Evolutionary conservation across 176 grass and related monocot species (phyloP).

Genomic region (Eleusine coracana): DNA sequence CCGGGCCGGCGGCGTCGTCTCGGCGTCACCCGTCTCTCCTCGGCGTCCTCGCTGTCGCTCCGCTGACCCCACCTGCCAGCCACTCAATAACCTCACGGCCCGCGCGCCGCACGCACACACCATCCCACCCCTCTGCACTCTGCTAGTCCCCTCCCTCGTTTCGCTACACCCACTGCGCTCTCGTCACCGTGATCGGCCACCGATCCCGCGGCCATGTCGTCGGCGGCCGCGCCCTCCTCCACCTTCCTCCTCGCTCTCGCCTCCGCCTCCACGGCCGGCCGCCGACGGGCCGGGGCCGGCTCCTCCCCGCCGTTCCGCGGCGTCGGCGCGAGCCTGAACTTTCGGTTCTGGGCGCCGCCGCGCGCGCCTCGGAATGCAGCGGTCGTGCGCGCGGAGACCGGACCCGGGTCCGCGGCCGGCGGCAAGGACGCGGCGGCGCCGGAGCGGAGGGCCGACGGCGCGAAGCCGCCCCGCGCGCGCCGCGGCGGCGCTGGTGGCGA

Average conservation of each 20-base stretch:
- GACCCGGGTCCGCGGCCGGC: neutral
- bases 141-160: neutral
- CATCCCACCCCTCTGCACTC: neutral
- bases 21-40: neutral
- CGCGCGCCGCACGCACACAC: neutral
- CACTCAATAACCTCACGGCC: neutral
- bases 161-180: neutral
- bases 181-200: constrained; percentile 1
- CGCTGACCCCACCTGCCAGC: neutral
- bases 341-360: constrained; percentile 8
- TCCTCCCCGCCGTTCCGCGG: neutral
- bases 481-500: constrained; percentile 6
- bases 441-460: constrained; percentile 11
- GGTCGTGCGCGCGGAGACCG: constrained; percentile 18
- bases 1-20: neutral
- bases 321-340: neutral
- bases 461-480: constrained; percentile 5
- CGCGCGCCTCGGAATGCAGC: neutral
- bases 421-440: neutral
- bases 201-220: constrained; percentile 35
- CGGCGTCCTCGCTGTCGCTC: constrained; percentile 1
- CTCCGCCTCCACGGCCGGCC: neutral
- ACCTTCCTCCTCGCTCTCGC: constrained; percentile 48
- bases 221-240: constrained; percentile 38
- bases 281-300: neutral